These are phyloP conservation scores for Acacia crassicarpa DNA, from an alignment of 306 rosid species.

Conservation along the genomic window DNA sequence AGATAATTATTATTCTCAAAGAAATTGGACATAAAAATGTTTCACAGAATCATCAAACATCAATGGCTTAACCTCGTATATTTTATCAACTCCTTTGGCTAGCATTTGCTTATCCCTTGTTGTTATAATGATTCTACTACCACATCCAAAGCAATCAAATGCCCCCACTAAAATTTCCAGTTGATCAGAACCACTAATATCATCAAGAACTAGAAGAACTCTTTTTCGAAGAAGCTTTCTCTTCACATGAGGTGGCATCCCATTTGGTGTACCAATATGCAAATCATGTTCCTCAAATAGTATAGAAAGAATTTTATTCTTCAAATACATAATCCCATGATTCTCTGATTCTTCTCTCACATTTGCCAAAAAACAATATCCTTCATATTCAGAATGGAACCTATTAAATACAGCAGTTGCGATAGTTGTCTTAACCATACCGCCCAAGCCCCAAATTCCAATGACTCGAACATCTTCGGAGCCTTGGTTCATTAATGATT, in stretches of 20 bases:
- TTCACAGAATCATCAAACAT: too few relatives aligned
- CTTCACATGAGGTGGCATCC: conserved; percentile 26
- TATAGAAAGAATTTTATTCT: conserved; percentile 33
- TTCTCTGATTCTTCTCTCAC: conserved; percentile 33
- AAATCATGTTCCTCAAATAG: conserved; percentile 27
- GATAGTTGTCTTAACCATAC: conserved; percentile 15
- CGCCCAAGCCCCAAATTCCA: conserved; percentile 41
- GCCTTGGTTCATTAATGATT: conserved; percentile 17
- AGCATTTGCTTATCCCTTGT: conserved; percentile 34
- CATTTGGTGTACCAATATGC: conserved; percentile 32
- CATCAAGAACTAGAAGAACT: conserved; percentile 23
- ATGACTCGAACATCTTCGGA: conserved; percentile 20
- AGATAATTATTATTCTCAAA: conserved; percentile 10
- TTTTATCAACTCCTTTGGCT: neutral
- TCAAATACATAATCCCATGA: conserved; percentile 21
- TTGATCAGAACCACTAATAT: neutral
- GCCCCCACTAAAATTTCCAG: neutral
- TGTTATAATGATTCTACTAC: conserved; percentile 42
- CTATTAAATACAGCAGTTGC: conserved; percentile 11
- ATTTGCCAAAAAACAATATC: conserved; percentile 34
- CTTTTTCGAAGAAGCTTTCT: conserved; percentile 27
- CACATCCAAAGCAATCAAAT: conserved; percentile 36
- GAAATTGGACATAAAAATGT: too few relatives aligned
- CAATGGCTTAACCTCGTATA: too few relatives aligned
- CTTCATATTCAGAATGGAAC: conserved; percentile 28